Conservation (phyloP, 2,329 filamentous ascomycete genomes). For the Uncinocarpus reesii region DNA sequence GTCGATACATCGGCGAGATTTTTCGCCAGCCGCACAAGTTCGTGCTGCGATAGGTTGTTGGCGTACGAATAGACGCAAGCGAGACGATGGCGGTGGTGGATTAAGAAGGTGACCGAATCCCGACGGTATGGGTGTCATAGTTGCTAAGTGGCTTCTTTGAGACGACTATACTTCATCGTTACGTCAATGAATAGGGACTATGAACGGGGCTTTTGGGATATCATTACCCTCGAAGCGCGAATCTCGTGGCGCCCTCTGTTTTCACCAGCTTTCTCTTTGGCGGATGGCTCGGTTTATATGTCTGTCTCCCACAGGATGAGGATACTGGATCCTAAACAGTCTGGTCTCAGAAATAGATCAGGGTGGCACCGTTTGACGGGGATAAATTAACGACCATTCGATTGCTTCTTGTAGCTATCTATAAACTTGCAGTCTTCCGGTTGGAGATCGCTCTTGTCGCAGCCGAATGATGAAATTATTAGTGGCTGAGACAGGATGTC, state of each 20-base stretch:
- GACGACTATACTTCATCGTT: not conserved
- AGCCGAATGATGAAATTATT: too few relatives aligned
- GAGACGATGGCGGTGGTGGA: constrained; percentile 21
- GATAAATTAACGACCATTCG: too few relatives aligned
- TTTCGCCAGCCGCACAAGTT: constrained; percentile 39
- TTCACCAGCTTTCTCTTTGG: not conserved
- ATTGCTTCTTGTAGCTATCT: too few relatives aligned
- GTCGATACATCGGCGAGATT: constrained; percentile 37
- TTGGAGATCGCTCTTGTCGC: too few relatives aligned
- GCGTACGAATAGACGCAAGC: constrained; percentile 36
- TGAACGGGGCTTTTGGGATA: too few relatives aligned
- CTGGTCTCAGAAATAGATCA: not conserved
- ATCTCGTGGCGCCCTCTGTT: too few relatives aligned
- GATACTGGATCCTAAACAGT: too few relatives aligned
- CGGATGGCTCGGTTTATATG: not conserved
- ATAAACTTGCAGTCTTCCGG: too few relatives aligned
- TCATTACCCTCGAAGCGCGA: too few relatives aligned
- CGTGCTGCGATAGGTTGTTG: constrained; percentile 40
- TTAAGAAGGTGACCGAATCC: constrained; percentile 33
- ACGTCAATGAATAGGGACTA: not conserved
- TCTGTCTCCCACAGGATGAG: too few relatives aligned
- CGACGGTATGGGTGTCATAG: constrained; percentile 24
- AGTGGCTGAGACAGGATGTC: too few relatives aligned
- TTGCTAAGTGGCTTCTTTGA: not conserved
- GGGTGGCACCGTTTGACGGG: too few relatives aligned